Evolutionary conservation across 768 basidiomycete genomes (phyloP).

Genomic region (Mycena rosella): DNA sequence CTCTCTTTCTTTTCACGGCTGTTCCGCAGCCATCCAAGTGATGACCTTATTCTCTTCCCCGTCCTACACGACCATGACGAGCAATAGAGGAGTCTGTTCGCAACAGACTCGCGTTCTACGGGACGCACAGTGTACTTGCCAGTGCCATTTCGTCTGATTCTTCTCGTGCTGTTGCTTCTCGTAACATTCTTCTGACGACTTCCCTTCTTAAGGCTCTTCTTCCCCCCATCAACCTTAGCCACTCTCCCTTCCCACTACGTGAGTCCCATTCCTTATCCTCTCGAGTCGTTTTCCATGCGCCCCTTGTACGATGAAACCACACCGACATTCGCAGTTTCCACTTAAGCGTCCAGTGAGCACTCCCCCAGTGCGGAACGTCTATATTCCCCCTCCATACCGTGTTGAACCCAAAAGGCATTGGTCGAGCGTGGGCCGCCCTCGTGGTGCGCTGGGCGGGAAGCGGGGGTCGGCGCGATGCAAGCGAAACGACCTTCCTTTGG

Average conservation of each 20-base stretch:
- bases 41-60: slow-evolving; percentile 94
- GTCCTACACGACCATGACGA: slow-evolving; percentile 93
- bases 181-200: slow-evolving; percentile 12
- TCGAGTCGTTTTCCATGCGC: slow-evolving; percentile 36
- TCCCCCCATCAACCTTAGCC: not conserved
- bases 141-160: slow-evolving; percentile 88
- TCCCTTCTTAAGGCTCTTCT: not conserved
- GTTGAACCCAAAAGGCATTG: slow-evolving; percentile 78
- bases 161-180: slow-evolving; percentile 24
- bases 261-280: slow-evolving; percentile 36
- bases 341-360: slow-evolving; percentile 80
- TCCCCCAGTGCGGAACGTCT: slow-evolving; percentile 79
- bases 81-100: slow-evolving; percentile 84
- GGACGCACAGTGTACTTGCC: slow-evolving; percentile 85
- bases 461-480: slow-evolving; percentile 81
- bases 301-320: slow-evolving; percentile 64
- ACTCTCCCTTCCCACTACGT: slow-evolving; percentile 31
- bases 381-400: slow-evolving; percentile 74
- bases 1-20: slow-evolving; percentile 29
- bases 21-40: slow-evolving; percentile 40
- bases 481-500: slow-evolving; percentile 87
- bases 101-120: slow-evolving; percentile 75
- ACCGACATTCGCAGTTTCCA: slow-evolving; percentile 91
- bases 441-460: slow-evolving; percentile 80
- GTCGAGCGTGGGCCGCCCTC: slow-evolving; percentile 73